Percentiles rank a stretch among this genome's conserved stretches.
Evolutionary conservation across 345 rosid genomes (phyloP).

Genomic region (Pugionium cornutum): DNA sequence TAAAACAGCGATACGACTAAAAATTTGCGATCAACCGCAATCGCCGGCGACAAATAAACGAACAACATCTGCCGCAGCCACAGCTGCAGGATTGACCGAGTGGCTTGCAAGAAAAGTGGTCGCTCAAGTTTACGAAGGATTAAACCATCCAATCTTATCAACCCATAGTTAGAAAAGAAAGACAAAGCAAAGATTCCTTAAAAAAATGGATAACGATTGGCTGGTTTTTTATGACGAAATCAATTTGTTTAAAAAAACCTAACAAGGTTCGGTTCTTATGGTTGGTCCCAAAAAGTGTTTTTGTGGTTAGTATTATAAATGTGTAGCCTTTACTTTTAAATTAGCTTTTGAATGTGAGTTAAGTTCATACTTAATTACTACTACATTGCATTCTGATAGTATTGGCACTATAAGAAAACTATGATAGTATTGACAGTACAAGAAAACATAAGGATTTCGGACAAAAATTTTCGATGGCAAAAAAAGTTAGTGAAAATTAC

Average conservation of each 20-base stretch:
- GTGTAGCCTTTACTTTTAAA: constrained; percentile 14
- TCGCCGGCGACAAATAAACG: no score
- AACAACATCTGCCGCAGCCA: no score
- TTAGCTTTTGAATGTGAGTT: not conserved
- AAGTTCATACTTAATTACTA: constrained; percentile 9
- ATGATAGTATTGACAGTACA: no score
- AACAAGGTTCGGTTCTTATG: constrained; percentile 12
- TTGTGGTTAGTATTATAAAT: constrained; percentile 3
- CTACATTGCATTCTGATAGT: not conserved
- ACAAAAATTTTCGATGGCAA: no score
- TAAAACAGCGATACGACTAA: no score
- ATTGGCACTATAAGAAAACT: no score
- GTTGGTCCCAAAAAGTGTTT: constrained; percentile 9
- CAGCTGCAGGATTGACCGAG: not conserved
- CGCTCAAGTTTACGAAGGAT: constrained; percentile 27
- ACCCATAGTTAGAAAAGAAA: constrained; percentile 12
- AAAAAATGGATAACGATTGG: constrained; percentile 3
- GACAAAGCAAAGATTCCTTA: constrained; percentile 22
- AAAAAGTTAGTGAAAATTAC: no score
- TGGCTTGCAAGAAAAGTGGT: constrained; percentile 33
- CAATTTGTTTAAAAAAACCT: constrained; percentile 8
- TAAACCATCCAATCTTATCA: constrained; percentile 33
- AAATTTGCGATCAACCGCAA: no score
- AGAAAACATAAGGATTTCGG: no score
- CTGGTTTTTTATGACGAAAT: constrained; percentile 23